Evolutionary conservation across 164 flowering plant genomes (phyloP).

Genomic region (Cinnamomum micranthum): DNA sequence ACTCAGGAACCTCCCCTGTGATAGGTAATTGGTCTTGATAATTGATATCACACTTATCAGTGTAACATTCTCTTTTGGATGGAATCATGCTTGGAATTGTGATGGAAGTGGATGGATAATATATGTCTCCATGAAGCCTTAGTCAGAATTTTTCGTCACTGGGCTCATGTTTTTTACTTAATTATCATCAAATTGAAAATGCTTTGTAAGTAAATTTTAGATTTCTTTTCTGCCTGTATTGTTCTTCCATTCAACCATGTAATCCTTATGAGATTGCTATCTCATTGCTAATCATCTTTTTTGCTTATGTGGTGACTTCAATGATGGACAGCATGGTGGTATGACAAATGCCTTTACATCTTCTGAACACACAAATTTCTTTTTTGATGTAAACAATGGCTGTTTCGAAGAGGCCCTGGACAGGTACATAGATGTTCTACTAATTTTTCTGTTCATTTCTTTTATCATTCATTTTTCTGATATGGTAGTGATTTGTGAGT

Average conservation of each 20-base stretch:
- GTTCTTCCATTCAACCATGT: not conserved
- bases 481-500: not conserved
- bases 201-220: no score
- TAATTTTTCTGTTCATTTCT: not conserved
- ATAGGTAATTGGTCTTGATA: no score
- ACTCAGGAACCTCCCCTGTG: no score
- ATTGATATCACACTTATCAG: no score
- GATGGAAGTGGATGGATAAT: no score
- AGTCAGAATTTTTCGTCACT: no score
- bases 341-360: conserved; percentile 82
- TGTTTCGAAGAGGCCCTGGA: conserved; percentile 88
- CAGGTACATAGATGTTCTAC: conserved; percentile 43
- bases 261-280: not conserved
- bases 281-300: not conserved
- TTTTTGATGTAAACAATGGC: conserved; percentile 81
- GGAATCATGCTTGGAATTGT: no score
- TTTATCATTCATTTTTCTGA: not conserved
- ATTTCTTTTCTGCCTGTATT: not conserved
- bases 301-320: not conserved
- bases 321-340: conserved; percentile 79
- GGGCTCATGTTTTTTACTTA: no score
- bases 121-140: no score
- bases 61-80: no score
- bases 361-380: conserved; percentile 73
- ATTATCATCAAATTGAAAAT: no score